Evolutionary conservation across 805 yeast species (phyloP).

Genomic region (Saccharomyces mikatae): DNA sequence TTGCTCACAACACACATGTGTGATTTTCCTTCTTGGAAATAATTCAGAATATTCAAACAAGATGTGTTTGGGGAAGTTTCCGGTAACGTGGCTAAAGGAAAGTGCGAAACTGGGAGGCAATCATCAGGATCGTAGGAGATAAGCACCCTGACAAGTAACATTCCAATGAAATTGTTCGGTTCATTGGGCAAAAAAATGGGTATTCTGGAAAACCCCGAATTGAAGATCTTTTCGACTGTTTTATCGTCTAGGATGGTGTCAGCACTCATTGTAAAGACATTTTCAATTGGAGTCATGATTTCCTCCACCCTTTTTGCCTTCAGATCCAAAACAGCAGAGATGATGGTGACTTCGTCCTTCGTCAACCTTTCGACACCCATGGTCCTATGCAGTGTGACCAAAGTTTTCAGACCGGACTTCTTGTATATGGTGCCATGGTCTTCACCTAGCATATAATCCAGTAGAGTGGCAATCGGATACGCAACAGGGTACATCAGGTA

Average conservation of each 20-base stretch:
- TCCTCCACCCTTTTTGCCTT: constrained; percentile 81
- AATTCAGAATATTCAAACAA: constrained; percentile 85
- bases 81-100: constrained; percentile 92
- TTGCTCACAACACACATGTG: constrained; percentile 93
- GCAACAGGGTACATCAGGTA: constrained; percentile 87
- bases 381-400: constrained; percentile 85
- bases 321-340: constrained; percentile 84
- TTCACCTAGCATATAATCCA: constrained; percentile 82
- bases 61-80: constrained; percentile 90
- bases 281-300: constrained; percentile 90
- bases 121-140: constrained; percentile 97
- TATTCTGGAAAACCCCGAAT: constrained; percentile 90
- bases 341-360: constrained; percentile 93
- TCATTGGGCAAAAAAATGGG: constrained; percentile 89
- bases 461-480: constrained; percentile 74
- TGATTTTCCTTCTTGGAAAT: constrained; percentile 95
- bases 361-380: constrained; percentile 93
- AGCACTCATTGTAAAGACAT: constrained; percentile 81
- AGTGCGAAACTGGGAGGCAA: constrained; percentile 81
- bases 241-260: constrained; percentile 75
- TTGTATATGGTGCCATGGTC: constrained; percentile 94
- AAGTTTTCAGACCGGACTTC: constrained; percentile 84
- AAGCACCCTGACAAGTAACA: constrained; percentile 84
- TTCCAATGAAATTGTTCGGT: constrained; percentile 86
- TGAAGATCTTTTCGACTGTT: constrained; percentile 80